These are phyloP conservation scores for Phytophthora palmivora DNA, from an alignment of 352 stramenopile genomes.

Conservation along the genomic window DNA sequence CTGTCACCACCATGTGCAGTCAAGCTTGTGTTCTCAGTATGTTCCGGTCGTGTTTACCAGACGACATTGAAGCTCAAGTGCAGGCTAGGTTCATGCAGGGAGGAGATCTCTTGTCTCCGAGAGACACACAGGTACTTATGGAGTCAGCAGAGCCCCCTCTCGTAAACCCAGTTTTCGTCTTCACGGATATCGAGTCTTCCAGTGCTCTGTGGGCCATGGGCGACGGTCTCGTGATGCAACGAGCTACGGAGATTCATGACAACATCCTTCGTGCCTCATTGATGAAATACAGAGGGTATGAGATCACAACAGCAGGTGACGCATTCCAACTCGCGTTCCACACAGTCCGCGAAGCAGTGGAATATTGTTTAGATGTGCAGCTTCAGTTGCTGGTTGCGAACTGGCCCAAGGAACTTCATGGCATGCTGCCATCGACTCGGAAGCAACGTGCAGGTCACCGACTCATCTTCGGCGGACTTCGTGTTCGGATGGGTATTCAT, in stretches of 20 bases:
- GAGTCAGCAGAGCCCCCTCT: constrained; percentile 49
- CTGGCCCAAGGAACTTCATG: constrained; percentile 63
- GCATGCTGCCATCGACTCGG: constrained; percentile 49
- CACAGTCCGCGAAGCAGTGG: constrained; percentile 60
- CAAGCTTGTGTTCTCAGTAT: constrained; percentile 53
- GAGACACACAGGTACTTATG: constrained; percentile 47
- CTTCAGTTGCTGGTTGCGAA: constrained; percentile 56
- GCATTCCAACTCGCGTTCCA: constrained; percentile 75
- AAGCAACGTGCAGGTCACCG: constrained; percentile 46
- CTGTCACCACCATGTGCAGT: constrained; percentile 59
- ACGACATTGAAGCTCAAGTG: constrained; percentile 52
- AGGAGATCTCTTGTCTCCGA: constrained; percentile 45
- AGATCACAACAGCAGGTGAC: constrained; percentile 67
- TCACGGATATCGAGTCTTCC: constrained; percentile 74
- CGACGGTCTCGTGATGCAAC: constrained; percentile 53
- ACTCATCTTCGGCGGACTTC: constrained; percentile 57
- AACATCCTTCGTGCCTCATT: constrained; percentile 59
- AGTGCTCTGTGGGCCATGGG: constrained; percentile 60
- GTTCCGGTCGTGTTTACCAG: constrained; percentile 44
- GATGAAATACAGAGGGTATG: constrained; percentile 66
- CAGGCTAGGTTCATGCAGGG: constrained; percentile 48
- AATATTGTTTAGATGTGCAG: constrained; percentile 70
- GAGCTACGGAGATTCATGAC: constrained; percentile 62
- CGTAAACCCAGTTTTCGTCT: constrained; percentile 70
- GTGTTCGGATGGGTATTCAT: constrained; percentile 72